A percentile compares a stretch with the other conserved stretches of the same genome.
These are phyloP conservation scores for Kodamaea sp. DNA, from an alignment of 1,139 yeast species.

Conservation along the genomic window DNA sequence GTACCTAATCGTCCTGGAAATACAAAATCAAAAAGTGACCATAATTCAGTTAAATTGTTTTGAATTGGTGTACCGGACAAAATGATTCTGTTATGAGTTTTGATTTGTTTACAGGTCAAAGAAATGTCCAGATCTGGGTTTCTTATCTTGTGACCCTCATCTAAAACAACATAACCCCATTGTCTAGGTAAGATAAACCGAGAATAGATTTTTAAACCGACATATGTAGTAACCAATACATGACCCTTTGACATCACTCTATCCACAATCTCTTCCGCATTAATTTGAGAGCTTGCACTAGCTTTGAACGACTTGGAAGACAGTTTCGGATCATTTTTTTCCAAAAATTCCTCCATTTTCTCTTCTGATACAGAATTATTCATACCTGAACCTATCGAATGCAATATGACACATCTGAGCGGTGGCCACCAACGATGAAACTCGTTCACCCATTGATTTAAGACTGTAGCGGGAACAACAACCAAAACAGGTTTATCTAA, in stretches of 20 bases:
- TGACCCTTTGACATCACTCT: conserved; percentile 63
- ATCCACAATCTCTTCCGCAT: conserved; percentile 47
- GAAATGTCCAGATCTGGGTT: conserved; percentile 93
- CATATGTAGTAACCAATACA: conserved; percentile 86
- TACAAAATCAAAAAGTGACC: conserved; percentile 94
- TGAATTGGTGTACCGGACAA: conserved; percentile 96
- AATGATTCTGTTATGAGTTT: conserved; percentile 78
- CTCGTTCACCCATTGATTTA: conserved; percentile 95
- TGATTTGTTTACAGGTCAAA: conserved; percentile 74
- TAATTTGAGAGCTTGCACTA: conserved; percentile 33
- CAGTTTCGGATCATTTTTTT: conserved; percentile 37
- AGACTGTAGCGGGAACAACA: conserved; percentile 95
- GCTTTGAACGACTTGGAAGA: conserved; percentile 11
- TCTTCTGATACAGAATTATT: conserved; percentile 44
- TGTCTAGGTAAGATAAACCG: conserved; percentile 59
- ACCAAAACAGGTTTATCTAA: conserved; percentile 75
- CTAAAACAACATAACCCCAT: conserved; percentile 91
- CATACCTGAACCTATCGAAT: conserved; percentile 93
- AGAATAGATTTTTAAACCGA: conserved; percentile 79
- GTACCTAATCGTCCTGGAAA: conserved; percentile 95
- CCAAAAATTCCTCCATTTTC: conserved; percentile 46
- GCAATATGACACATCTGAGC: conserved; percentile 76
- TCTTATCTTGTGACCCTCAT: conserved; percentile 95
- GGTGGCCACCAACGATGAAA: conserved; percentile 99
- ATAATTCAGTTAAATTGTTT: conserved; percentile 82